Evolutionary conservation across 2,329 filamentous ascomycete genomes (phyloP), one percentile per base, ranked within the genome.

Genomic region (Lasiodiplodia citricola): DNA sequence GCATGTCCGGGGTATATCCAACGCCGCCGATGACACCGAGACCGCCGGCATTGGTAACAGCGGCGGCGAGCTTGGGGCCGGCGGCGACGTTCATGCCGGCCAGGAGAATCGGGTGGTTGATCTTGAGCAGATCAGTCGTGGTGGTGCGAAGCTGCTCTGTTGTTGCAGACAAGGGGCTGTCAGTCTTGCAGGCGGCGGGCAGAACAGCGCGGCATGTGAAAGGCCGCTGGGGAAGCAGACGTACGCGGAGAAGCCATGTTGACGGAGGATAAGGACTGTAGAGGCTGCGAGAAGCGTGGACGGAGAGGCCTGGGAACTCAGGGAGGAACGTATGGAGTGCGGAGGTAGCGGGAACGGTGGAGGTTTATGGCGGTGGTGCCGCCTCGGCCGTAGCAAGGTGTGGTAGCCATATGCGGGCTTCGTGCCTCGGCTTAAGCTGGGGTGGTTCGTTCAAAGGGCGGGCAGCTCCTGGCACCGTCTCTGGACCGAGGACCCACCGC

Each of bases 21-120:
- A 95, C 91, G 80, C 96, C 96, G 74, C 96, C 96, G 75, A 99
- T 95, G 76, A 99, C 96, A 83, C 96, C 96, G 71, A 99, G 87
- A 77, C 96, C 96, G 74, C 96, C 96, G 65, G 96, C 96, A 82
- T 99, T 97, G 74, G 95, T 96, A 75, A 99, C 96, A 52, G 96
- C 96, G 41, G 96, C 96, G 66, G 96, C 96, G 77, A 99, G 90
- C 87, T 94, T 96, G 68, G 96, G 96, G 63, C 96, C 96, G 70
- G 96, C 96, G 68, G 96, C 96, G 72, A 98, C 96, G 87, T 99
- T 98, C 96, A 99, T 99, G 81, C 96, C 96, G 75, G 96, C 96
- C 71, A 99, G 90, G 77, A 99, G 86, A 79, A 99, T 86, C 69
- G 96, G 96, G 84, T 99, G 96, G 81, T 97, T 93, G 88, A 99